Percentiles rank a stretch among this genome's conserved stretches.
phyloP scores from a whole-genome alignment of 345 rosid genomes.

The Salix arbutifolia region DNA sequence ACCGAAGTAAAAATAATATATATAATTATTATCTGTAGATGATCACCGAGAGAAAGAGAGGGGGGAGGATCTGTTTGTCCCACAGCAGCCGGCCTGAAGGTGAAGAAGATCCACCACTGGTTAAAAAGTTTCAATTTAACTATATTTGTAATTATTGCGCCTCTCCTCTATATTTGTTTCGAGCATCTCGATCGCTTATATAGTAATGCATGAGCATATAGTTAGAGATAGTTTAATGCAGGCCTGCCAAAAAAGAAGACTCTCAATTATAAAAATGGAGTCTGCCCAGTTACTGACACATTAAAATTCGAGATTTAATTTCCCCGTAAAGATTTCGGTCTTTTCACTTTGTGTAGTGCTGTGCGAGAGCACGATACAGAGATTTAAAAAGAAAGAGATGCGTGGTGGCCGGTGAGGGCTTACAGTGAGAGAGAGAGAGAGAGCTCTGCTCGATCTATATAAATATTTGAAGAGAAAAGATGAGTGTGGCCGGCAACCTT shows the following conservation, averaged over 20 bases:
- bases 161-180: not conserved
- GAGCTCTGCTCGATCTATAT: not conserved
- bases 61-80: not conserved
- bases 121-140: not conserved
- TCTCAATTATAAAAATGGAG: not conserved
- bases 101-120: not conserved
- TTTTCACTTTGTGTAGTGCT: not conserved
- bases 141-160: not conserved
- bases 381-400: not conserved
- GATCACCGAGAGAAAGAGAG: not conserved
- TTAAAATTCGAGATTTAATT: not conserved
- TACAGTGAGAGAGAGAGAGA: not conserved
- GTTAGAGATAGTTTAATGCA: not conserved
- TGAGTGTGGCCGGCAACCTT: not conserved
- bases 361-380: not conserved
- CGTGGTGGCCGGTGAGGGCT: not conserved
- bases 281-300: not conserved
- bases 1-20: not conserved
- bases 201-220: not conserved
- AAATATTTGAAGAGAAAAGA: not conserved
- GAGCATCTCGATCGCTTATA: not conserved
- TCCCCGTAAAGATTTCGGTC: not conserved
- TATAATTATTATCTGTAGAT: not conserved
- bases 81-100: constrained; percentile 11
- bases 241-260: not conserved